A percentile compares a stretch with the other conserved stretches of the same genome.
These are phyloP conservation scores for Aspergillus carlsbadensis DNA, from an alignment of 495 filamentous ascomycete genomes.

Conservation along the genomic window DNA sequence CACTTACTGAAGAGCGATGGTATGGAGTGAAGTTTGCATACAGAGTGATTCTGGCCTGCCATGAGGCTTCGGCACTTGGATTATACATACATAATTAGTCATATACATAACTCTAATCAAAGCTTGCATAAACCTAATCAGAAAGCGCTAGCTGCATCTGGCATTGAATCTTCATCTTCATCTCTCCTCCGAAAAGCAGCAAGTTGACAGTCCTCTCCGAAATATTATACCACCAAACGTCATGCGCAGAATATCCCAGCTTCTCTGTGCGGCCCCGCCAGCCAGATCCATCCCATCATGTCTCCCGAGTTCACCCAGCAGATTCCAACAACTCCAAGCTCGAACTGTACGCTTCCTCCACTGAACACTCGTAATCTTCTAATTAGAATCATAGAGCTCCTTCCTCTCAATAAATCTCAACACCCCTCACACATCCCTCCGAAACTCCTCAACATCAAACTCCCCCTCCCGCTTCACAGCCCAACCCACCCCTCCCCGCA, in stretches of 20 bases:
- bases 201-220: neutral
- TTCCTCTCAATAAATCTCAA: neutral
- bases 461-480: slow-evolving; percentile 2
- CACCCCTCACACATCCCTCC: neutral
- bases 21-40: no score
- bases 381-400: neutral
- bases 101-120: neutral
- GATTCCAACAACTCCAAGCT: neutral
- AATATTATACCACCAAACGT: no score
- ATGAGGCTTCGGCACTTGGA: no score
- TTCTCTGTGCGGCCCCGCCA: neutral
- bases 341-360: neutral
- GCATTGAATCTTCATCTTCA: neutral
- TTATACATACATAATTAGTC: neutral
- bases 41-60: no score
- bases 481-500: slow-evolving; percentile 16
- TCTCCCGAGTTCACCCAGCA: neutral
- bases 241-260: neutral
- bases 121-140: neutral
- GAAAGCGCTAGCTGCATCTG: neutral
- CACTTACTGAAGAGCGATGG: no score
- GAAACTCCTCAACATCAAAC: neutral
- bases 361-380: neutral
- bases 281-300: neutral
- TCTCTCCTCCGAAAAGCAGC: slow-evolving; percentile 1